Base-by-base conservation (phyloP, 148 eudicot species). In the Cornus suecica region DNA sequence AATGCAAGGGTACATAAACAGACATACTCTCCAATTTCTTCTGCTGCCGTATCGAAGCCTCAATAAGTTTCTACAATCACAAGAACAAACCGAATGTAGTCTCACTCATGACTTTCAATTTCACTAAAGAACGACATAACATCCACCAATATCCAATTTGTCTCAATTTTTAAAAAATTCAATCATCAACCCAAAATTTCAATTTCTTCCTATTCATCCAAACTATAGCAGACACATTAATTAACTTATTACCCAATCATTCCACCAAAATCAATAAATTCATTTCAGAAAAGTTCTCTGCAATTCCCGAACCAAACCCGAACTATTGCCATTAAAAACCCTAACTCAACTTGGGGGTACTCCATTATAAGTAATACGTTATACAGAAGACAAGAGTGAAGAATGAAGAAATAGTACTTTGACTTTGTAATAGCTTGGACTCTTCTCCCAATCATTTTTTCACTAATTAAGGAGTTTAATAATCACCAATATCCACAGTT, bases 1-100 rank as follows among this genome's bases (percentile, higher is more conserved):
- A 42, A 73, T 81, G 80, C 24, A 90, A 75, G 58, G 90, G 93
- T 74, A 90, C 91, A 82, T 74, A 81, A 66, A 79, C 81, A 32
- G 93, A 72, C 90, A 91, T 87, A 64, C 81, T 86, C 76, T 94
- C 91, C 83, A 94, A 81, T 74, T 83, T 91, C 86, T 85, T 85
- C 72, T 88, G 97, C 75, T 94, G 98, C 76, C 78, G 77, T 28
- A 91, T 81, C 0, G 97, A 89, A 30, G 90, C 93, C 79, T 90
- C 94, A 73, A 91, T 88, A 66, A 94, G 82, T 77, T 84, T 94
- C 98, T 94, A 86, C 87, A 82, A 42, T 70, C 68, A 72, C 68
- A 79, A 42, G 27, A 71, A 34, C 52, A 30, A 73, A 31, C 30
- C 71, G 51, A 74, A 25, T 42, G 31, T 66, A 31, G 16, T 60